Evolutionary conservation across 805 yeast species (phyloP).

Genomic region (Cyberlindnera saturnus): DNA sequence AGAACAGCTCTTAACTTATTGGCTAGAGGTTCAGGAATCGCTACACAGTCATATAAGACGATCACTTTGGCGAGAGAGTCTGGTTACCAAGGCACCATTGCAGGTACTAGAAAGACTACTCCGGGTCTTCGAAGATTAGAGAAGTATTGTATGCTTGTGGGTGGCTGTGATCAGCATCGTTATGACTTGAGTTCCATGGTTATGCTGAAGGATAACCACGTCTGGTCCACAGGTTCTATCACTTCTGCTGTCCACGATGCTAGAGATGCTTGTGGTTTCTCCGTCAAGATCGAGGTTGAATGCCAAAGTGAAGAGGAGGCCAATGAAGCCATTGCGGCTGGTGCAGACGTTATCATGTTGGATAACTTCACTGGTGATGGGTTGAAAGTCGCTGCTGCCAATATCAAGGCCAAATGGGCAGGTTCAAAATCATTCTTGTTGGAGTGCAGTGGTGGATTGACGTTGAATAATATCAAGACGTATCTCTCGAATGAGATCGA

Average conservation of each 20-base stretch:
- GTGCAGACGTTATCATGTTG: conserved; percentile 93
- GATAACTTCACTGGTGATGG: conserved; percentile 76
- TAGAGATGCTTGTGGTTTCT: conserved; percentile 77
- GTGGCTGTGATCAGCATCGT: conserved; percentile 90
- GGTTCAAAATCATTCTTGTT: conserved; percentile 49
- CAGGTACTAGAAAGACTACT: conserved; percentile 96
- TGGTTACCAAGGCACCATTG: conserved; percentile 79
- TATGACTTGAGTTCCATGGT: conserved; percentile 91
- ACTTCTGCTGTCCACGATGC: conserved; percentile 78
- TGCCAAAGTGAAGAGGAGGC: conserved; percentile 84
- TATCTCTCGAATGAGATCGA: conserved; percentile 78
- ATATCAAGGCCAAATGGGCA: conserved; percentile 52
- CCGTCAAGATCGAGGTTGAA: conserved; percentile 89
- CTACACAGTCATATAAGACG: conserved; percentile 62
- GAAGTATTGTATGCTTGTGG: conserved; percentile 91
- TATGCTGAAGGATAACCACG: conserved; percentile 92
- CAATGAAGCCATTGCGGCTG: conserved; percentile 85
- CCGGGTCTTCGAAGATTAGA: conserved; percentile 88
- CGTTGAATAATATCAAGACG: conserved; percentile 53
- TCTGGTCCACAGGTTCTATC: conserved; percentile 90
- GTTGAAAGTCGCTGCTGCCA: conserved; percentile 57
- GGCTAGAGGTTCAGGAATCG: conserved; percentile 82
- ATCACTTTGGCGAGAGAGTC: conserved; percentile 53
- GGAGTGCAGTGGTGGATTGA: conserved; percentile 92
- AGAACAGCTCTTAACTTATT: conserved; percentile 79